Percentiles rank a stretch among this genome's conserved stretches.
These are phyloP conservation scores for Tardiomyces digboiensis DNA, from an alignment of 1,139 yeast species.

Conservation along the genomic window DNA sequence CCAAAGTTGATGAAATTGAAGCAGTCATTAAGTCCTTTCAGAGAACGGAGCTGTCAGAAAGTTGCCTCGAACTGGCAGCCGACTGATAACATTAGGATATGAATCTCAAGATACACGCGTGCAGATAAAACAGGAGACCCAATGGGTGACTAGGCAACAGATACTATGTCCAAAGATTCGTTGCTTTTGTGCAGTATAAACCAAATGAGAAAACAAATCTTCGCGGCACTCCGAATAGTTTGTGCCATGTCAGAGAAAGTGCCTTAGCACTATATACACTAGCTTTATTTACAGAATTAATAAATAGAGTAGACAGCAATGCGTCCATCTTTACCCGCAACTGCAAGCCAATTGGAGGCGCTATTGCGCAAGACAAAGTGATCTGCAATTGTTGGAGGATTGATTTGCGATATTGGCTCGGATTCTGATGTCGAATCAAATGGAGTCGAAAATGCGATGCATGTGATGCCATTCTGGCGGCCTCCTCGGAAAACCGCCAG, in stretches of 20 bases:
- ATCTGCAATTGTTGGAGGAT: constrained; percentile 6
- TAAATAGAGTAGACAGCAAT: constrained; percentile 19
- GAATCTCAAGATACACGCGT: too few relatives aligned
- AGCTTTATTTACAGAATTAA: background rate
- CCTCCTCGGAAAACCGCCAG: constrained; percentile 25
- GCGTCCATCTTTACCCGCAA: constrained; percentile 30
- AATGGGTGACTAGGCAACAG: too few relatives aligned
- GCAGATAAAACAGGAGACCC: too few relatives aligned
- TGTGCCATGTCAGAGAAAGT: too few relatives aligned
- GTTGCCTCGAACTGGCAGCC: too few relatives aligned
- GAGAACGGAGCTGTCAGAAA: too few relatives aligned
- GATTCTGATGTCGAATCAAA: background rate
- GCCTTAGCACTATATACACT: too few relatives aligned
- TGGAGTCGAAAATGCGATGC: constrained; percentile 17
- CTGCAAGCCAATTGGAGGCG: constrained; percentile 24
- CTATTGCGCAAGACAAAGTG: constrained; percentile 3
- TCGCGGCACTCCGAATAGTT: too few relatives aligned
- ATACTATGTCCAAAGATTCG: too few relatives aligned
- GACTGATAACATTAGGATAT: too few relatives aligned
- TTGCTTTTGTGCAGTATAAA: too few relatives aligned
- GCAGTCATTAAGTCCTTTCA: background rate
- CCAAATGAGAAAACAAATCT: too few relatives aligned
- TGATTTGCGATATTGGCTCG: constrained; percentile 1
- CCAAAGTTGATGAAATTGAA: background rate
- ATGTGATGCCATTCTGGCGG: constrained; percentile 19